These are phyloP conservation scores for Lathyrus tuberosus DNA, from an alignment of 306 rosid genomes.

Conservation along the genomic window DNA sequence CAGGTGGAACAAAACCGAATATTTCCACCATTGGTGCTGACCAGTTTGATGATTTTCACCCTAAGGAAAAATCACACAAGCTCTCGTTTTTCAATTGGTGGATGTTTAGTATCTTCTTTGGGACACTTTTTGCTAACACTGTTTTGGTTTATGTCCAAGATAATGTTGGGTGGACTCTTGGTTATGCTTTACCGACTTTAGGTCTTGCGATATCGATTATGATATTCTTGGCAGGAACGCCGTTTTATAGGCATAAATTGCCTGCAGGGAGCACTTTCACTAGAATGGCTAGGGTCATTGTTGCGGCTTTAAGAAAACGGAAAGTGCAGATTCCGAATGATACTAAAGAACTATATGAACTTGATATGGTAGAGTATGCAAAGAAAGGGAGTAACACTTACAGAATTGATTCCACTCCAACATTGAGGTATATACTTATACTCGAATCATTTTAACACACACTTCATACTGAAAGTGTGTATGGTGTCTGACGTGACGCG, in stretches of 20 bases:
- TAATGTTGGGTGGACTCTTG: slow-evolving; percentile 75
- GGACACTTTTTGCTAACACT: slow-evolving; percentile 81
- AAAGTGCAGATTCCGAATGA: slow-evolving; percentile 53
- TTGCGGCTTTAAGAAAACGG: slow-evolving; percentile 64
- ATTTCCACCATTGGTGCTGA: slow-evolving; percentile 96
- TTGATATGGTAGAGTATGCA: slow-evolving; percentile 54
- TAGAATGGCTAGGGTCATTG: slow-evolving; percentile 63
- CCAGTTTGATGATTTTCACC: slow-evolving; percentile 82
- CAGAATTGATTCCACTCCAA: slow-evolving; percentile 62
- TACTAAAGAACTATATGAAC: slow-evolving; percentile 66
- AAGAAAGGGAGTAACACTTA: slow-evolving; percentile 45
- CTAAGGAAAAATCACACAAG: slow-evolving; percentile 70
- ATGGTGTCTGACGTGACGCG: not conserved
- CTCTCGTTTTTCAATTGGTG: slow-evolving; percentile 97
- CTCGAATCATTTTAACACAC: not conserved
- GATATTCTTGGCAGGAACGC: slow-evolving; percentile 69
- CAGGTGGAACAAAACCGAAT: slow-evolving; percentile 96
- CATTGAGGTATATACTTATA: slow-evolving; percentile 49
- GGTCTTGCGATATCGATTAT: slow-evolving; percentile 65
- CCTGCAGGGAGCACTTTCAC: slow-evolving; percentile 76
- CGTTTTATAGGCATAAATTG: slow-evolving; percentile 72
- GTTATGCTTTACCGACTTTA: slow-evolving; percentile 82
- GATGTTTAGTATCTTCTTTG: slow-evolving; percentile 88
- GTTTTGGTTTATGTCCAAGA: slow-evolving; percentile 75
- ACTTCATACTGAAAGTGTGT: not conserved